Percentiles rank a stretch among this genome's conserved stretches.
Evolutionary conservation across 202 grass and related monocot genomes (phyloP).

Genomic region (Elaeis oleifera): DNA sequence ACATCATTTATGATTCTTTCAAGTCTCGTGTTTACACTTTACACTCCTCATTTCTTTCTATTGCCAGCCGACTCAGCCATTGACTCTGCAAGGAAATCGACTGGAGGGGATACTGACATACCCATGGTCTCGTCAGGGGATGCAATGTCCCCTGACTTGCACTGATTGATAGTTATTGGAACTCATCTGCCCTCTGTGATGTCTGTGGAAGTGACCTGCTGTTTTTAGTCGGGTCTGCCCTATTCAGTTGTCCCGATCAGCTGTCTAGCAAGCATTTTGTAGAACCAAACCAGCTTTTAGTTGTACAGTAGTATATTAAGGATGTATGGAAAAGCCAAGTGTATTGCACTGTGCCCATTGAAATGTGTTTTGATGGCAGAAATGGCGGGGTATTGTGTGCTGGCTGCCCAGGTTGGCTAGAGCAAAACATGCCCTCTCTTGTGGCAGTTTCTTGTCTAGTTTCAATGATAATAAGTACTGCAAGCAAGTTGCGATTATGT

Average conservation of each 20-base stretch:
- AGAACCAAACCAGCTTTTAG: slow-evolving; percentile 57
- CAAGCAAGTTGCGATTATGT: background rate
- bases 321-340: slow-evolving; percentile 39
- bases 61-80: slow-evolving; percentile 47
- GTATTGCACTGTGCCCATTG: slow-evolving; percentile 21
- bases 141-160: slow-evolving; percentile 61
- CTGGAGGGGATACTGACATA: slow-evolving; percentile 53
- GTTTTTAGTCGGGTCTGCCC: slow-evolving; percentile 69
- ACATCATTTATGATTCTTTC: slow-evolving; percentile 9
- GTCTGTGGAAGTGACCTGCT: slow-evolving; percentile 50
- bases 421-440: slow-evolving; percentile 87
- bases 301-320: slow-evolving; percentile 62
- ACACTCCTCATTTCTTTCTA: no score
- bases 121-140: slow-evolving; percentile 65
- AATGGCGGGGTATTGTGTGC: slow-evolving; percentile 33
- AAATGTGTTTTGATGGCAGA: slow-evolving; percentile 26
- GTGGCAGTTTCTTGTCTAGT: slow-evolving; percentile 69
- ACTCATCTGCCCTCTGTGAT: slow-evolving; percentile 25
- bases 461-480: slow-evolving; percentile 8
- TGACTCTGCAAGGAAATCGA: slow-evolving; percentile 47
- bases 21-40: slow-evolving; percentile 11
- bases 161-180: background rate
- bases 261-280: slow-evolving; percentile 30
- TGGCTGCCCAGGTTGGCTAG: slow-evolving; percentile 90
- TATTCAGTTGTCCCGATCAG: slow-evolving; percentile 17